Conservation (phyloP, 2,329 filamentous ascomycete species). For the Aureobasidium vineae region DNA sequence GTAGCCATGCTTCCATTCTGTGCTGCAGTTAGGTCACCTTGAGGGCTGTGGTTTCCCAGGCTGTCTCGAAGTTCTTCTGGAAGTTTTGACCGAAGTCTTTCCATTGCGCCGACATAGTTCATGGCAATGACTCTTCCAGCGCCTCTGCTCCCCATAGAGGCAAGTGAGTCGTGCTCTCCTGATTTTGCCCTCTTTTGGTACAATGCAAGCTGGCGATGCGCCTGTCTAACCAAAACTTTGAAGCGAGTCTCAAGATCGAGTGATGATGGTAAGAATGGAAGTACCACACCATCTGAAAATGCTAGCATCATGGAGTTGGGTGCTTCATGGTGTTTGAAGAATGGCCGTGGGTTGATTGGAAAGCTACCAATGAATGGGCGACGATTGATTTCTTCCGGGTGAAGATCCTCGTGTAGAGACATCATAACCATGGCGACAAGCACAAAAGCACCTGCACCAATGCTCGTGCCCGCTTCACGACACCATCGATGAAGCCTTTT, state of each 20-base stretch:
- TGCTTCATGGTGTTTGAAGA: conserved; percentile 42
- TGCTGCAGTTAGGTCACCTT: conserved; percentile 40
- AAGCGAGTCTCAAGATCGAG: conserved; percentile 43
- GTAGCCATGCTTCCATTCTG: conserved; percentile 41
- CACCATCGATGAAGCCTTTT: conserved; percentile 42
- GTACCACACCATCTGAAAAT: conserved; percentile 48
- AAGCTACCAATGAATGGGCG: conserved; percentile 48
- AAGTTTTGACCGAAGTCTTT: conserved; percentile 40
- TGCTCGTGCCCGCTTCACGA: conserved; percentile 40
- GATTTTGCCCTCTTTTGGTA: conserved; percentile 46
- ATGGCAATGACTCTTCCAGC: conserved; percentile 45
- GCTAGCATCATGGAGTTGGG: conserved; percentile 50
- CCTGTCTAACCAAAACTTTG: conserved; percentile 41
- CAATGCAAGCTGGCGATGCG: conserved; percentile 44
- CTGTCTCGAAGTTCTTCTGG: conserved; percentile 36
- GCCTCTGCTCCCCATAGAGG: conserved; percentile 40
- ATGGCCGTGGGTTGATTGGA: conserved; percentile 48
- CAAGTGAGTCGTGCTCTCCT: conserved; percentile 29
- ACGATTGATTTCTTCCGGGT: conserved; percentile 36
- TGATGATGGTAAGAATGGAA: conserved; percentile 44
- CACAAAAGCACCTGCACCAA: conserved; percentile 49
- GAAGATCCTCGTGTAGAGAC: conserved; percentile 42
- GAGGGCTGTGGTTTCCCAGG: conserved; percentile 36
- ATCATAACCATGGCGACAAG: conserved; percentile 50
- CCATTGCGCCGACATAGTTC: conserved; percentile 45